Percentiles rank a stretch among this genome's conserved stretches.
phyloP scores from a whole-genome alignment of 306 rosid species.

The Hippophae gyantsensis region DNA sequence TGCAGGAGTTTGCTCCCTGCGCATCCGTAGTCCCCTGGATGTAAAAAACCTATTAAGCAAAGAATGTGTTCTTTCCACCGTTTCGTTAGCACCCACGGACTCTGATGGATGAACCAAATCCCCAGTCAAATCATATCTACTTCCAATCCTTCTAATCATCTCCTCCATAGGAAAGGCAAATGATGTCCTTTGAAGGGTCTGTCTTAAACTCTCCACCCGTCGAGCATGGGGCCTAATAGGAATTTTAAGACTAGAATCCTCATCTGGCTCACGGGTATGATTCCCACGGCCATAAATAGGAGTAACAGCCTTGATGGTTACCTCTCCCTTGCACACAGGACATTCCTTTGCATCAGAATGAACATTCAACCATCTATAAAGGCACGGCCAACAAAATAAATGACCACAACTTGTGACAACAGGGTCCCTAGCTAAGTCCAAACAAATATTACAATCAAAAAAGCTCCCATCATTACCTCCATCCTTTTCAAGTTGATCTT shows the following conservation, averaged over 20 bases:
- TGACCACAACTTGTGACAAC: conserved; percentile 98
- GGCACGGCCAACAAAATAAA: conserved; percentile 88
- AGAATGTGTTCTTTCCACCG: conserved; percentile 46
- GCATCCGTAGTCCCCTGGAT: conserved; percentile 39
- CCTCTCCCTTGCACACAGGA: conserved; percentile 97
- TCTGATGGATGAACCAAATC: conserved; percentile 47
- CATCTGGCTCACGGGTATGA: conserved; percentile 40
- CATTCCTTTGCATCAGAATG: conserved; percentile 89
- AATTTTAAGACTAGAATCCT: conserved; percentile 55
- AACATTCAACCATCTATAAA: conserved; percentile 75
- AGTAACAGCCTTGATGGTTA: conserved; percentile 50
- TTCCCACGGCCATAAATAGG: conserved; percentile 88
- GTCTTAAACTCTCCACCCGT: conserved; percentile 87
- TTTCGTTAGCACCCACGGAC: conserved; percentile 39
- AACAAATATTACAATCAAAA: conserved; percentile 89
- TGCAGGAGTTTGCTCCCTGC: conserved; percentile 57
- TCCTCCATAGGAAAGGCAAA: conserved; percentile 62
- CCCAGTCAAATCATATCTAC: conserved; percentile 55
- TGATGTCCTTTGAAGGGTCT: conserved; percentile 64
- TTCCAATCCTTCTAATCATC: conserved; percentile 80
- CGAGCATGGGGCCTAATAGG: conserved; percentile 78
- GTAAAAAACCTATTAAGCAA: conserved; percentile 67
- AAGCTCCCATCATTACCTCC: conserved; percentile 66
- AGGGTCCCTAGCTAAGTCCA: conserved; percentile 81
- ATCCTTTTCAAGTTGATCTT: conserved; percentile 60